A percentile compares a stretch with the other conserved stretches of the same genome.
These are phyloP conservation scores for Venturia nashicola DNA, from an alignment of 2,329 filamentous ascomycete species.

Conservation along the genomic window DNA sequence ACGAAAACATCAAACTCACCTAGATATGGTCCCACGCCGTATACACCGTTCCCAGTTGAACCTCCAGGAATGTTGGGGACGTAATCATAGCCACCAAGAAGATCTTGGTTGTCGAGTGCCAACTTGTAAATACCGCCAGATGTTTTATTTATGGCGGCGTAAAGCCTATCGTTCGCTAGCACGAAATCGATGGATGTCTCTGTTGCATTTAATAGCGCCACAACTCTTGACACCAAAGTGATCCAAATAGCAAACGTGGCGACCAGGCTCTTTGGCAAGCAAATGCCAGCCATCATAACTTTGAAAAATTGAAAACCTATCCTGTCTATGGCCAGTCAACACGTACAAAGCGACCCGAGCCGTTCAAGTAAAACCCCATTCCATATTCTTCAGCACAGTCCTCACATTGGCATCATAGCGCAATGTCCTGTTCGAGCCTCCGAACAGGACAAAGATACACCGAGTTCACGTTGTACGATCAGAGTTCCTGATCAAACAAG, in stretches of 20 bases:
- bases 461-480: not conserved
- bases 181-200: not conserved
- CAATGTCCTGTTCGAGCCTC: not conserved
- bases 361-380: not conserved
- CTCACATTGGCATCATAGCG: not conserved
- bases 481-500: not conserved
- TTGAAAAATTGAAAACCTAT: not conserved
- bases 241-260: not conserved
- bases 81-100: not conserved
- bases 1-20: not conserved
- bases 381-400: not conserved
- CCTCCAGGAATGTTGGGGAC: not conserved
- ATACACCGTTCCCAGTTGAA: not conserved
- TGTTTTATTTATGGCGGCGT: not conserved
- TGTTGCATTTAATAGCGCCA: not conserved
- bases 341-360: not conserved
- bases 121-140: not conserved
- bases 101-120: not conserved
- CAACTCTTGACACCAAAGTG: not conserved
- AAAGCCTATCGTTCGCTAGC: not conserved
- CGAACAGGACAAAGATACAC: not conserved
- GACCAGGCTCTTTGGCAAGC: not conserved
- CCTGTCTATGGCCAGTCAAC: not conserved
- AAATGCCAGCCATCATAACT: not conserved
- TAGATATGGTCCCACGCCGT: conserved; percentile 6